These are phyloP conservation scores for Botryotinia globosa DNA, from an alignment of 2,329 filamentous ascomycete species.

Conservation along the genomic window DNA sequence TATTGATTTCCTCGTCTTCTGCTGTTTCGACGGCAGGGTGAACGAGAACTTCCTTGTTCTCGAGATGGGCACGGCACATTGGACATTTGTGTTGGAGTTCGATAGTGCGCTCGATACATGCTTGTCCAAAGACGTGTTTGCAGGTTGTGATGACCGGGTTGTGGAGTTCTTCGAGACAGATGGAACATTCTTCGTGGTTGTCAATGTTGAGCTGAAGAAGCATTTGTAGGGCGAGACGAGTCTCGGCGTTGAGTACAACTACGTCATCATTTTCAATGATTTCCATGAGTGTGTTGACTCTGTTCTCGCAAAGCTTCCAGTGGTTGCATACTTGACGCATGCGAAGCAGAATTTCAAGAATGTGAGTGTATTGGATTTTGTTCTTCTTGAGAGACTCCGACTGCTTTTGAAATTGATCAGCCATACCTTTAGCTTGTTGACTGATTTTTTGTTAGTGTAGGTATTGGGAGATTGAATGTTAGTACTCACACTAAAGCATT, in stretches of 20 bases:
- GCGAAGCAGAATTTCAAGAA: constrained; percentile 78
- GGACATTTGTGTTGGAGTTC: constrained; percentile 77
- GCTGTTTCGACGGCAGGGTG: constrained; percentile 59
- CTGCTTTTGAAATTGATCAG: constrained; percentile 54
- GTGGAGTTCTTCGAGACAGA: constrained; percentile 73
- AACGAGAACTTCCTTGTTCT: constrained; percentile 60
- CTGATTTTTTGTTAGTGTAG: constrained; percentile 42
- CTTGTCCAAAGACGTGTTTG: constrained; percentile 73
- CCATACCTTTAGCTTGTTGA: constrained; percentile 69
- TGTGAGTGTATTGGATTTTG: constrained; percentile 62
- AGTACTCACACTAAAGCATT: constrained; percentile 62
- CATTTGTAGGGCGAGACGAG: constrained; percentile 67
- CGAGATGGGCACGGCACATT: constrained; percentile 72
- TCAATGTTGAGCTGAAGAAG: constrained; percentile 76
- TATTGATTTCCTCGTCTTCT: constrained; percentile 53
- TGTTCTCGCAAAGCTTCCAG: constrained; percentile 76
- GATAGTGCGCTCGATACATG: constrained; percentile 73
- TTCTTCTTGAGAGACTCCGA: constrained; percentile 37
- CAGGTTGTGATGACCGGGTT: constrained; percentile 80
- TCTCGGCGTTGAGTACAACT: constrained; percentile 70
- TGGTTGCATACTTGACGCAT: constrained; percentile 86
- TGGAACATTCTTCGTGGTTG: constrained; percentile 75
- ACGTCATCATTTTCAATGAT: constrained; percentile 64
- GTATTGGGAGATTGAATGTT: not conserved
- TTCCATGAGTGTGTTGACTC: constrained; percentile 68